These are phyloP conservation scores for Tricholoma bakamatsutake DNA, from an alignment of 768 basidiomycete species.

Conservation along the genomic window DNA sequence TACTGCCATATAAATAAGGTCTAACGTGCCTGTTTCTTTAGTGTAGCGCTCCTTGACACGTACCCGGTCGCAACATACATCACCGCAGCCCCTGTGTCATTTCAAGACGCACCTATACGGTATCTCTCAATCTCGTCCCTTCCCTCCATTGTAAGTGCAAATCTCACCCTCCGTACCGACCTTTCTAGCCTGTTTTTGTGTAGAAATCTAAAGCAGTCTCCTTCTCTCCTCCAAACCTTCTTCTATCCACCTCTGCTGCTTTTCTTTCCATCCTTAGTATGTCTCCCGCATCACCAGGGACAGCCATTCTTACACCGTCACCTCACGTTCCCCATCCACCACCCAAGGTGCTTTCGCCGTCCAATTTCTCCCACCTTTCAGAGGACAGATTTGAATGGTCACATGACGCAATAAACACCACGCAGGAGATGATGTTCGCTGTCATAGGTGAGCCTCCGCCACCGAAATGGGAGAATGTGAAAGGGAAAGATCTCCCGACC, in stretches of 20 bases:
- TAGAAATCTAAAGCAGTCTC: slow-evolving; percentile 30
- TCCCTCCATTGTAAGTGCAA: slow-evolving; percentile 15
- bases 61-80: slow-evolving; percentile 49
- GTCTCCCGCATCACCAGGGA: slow-evolving; percentile 13
- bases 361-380: slow-evolving; percentile 27
- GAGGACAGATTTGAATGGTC: slow-evolving; percentile 32
- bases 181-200: slow-evolving; percentile 1
- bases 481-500: neutral
- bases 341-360: slow-evolving; percentile 32
- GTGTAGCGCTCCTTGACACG: slow-evolving; percentile 45
- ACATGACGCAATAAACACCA: slow-evolving; percentile 24
- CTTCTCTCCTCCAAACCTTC: slow-evolving; percentile 52
- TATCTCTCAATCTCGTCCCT: slow-evolving; percentile 35
- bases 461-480: slow-evolving; percentile 13
- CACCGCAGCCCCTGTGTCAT: slow-evolving; percentile 25
- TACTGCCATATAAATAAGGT: neutral
- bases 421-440: slow-evolving; percentile 31
- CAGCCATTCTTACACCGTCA: slow-evolving; percentile 44
- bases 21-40: slow-evolving; percentile 14
- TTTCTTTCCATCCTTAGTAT: slow-evolving; percentile 36
- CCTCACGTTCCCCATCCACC: slow-evolving; percentile 35
- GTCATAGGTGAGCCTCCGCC: slow-evolving; percentile 24
- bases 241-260: slow-evolving; percentile 49
- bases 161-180: slow-evolving; percentile 1
- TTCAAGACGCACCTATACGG: slow-evolving; percentile 44